Evolutionary conservation across 1,284 basidiomycete genomes (phyloP), one percentile per base, ranked within the genome.

Genomic region (Irpex rosettiformis): DNA sequence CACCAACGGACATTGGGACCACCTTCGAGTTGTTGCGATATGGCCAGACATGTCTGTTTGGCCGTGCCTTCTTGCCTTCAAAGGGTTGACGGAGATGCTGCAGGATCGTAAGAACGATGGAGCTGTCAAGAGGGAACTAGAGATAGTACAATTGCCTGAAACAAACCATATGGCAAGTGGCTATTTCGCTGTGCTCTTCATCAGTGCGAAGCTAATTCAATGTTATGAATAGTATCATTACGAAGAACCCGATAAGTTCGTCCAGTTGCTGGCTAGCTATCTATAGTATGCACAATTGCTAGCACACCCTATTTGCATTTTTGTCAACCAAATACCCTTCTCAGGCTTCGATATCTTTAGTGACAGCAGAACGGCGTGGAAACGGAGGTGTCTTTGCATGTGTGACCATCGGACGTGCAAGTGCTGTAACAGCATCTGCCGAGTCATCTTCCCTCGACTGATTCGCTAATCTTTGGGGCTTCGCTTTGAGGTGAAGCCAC

Each of bases 101-200:
- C 51, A 43, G 25, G 16, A 16, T n/a, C 53, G 53, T 4, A 4
- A 18, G 16, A 16, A 22, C 4, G 43, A 47, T 16, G 21, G 25
- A 6, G 10, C 16, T 13, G 48, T 51, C 22, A 8, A 25, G 11
- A 58, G 62, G 52, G n/a, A 45, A 2, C 13, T 61, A 13, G 28
- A 37, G 5, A 49, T 58, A 21, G 28, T 54, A 22, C 29, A 40
- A 3, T 5, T 63, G 4, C 28, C 52, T n/a, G 60, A 61, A 5
- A 57, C 52, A 6, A 64, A 64, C 37, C 65, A 64, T 45, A 58
- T 64, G 52, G 65, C 64, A 45, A 58, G 64, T 58, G 43, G 21
- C 8, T 6, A 21, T 13, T 24, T 37, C 22, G 18, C 18, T 21
- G 1, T 24, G 43, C 10, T 18, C 3, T 47, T 21, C 22, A 18